Percentiles rank a stretch among this genome's conserved stretches.
Conservation (phyloP, 2,329 filamentous ascomycete genomes). For the Lachnellula subtilissima region DNA sequence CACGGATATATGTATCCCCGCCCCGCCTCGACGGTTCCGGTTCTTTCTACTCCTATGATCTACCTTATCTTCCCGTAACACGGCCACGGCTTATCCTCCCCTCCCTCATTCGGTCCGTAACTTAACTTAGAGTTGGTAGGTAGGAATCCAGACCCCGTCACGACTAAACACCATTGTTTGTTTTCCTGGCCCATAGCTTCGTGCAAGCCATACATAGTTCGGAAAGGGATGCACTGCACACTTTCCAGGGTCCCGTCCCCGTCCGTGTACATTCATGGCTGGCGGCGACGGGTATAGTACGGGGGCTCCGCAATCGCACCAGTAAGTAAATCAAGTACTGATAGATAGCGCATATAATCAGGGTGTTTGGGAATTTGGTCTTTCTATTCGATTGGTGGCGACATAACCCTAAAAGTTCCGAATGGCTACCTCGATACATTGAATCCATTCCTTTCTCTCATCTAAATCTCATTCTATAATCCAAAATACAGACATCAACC, state of each 20-base stretch:
- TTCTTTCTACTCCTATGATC: too few relatives aligned
- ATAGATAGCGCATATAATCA: background rate
- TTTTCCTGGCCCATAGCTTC: background rate
- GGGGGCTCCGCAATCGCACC: slow-evolving; percentile 2
- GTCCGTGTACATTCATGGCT: background rate
- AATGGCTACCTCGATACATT: background rate
- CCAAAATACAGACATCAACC: background rate
- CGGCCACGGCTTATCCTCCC: background rate
- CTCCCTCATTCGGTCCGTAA: background rate
- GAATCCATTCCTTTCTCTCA: too few relatives aligned
- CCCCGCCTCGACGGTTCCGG: background rate
- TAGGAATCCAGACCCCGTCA: background rate
- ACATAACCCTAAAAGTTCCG: background rate
- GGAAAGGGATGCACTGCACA: background rate
- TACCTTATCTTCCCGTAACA: slow-evolving; percentile 1
- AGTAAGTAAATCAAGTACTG: background rate
- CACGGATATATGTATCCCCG: background rate
- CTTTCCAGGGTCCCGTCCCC: slow-evolving; percentile 1
- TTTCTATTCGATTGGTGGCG: too few relatives aligned
- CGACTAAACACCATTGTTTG: background rate
- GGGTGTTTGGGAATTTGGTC: too few relatives aligned
- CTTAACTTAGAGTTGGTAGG: background rate
- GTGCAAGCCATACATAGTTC: background rate
- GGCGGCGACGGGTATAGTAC: slow-evolving; percentile 1
- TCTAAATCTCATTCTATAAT: too few relatives aligned